Percentiles rank a stretch among this genome's conserved stretches.
These are phyloP conservation scores for Chlamydomonas sp. DNA, from an alignment of 139 green algal genomes.

Conservation along the genomic window DNA sequence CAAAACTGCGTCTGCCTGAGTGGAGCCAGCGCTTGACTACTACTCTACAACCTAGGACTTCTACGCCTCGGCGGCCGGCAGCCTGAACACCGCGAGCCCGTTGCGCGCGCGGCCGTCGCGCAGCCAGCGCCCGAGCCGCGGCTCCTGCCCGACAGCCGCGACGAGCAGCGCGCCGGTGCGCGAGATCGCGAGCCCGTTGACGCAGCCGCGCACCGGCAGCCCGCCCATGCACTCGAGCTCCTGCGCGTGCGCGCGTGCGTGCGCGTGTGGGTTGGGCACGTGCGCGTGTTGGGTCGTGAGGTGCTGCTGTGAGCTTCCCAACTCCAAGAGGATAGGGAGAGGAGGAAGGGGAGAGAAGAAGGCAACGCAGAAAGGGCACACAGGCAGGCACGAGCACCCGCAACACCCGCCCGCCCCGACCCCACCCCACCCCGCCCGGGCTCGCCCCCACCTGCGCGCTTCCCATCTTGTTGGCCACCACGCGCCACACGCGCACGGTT, in stretches of 20 bases:
- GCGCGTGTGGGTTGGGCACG: background rate
- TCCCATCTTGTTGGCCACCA: constrained; percentile 27
- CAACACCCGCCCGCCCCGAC: background rate
- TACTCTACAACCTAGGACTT: too few species aligned
- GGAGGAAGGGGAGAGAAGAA: too few species aligned
- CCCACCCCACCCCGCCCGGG: background rate
- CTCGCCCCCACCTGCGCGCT: constrained; percentile 5
- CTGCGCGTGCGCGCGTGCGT: background rate
- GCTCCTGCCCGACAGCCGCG: constrained; percentile 88
- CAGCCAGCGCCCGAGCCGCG: constrained; percentile 83
- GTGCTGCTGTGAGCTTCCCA: constrained; percentile 12
- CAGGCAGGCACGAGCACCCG: background rate
- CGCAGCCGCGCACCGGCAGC: constrained; percentile 75
- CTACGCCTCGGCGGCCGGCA: too few species aligned
- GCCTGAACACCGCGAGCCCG: constrained; percentile 41
- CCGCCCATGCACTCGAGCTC: constrained; percentile 37
- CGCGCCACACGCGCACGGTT: constrained; percentile 74
- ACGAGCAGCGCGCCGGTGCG: constrained; percentile 62
- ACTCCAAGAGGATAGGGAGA: too few species aligned
- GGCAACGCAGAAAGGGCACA: background rate
- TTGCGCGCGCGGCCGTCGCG: constrained; percentile 62
- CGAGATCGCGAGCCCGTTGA: constrained; percentile 79
- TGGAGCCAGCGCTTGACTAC: too few species aligned
- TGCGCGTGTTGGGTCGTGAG: background rate
- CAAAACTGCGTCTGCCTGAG: too few species aligned